Percentiles rank a stretch among this genome's conserved stretches.
Conservation (phyloP, 1,284 basidiomycete genomes). For the Abortiporus biennis region DNA sequence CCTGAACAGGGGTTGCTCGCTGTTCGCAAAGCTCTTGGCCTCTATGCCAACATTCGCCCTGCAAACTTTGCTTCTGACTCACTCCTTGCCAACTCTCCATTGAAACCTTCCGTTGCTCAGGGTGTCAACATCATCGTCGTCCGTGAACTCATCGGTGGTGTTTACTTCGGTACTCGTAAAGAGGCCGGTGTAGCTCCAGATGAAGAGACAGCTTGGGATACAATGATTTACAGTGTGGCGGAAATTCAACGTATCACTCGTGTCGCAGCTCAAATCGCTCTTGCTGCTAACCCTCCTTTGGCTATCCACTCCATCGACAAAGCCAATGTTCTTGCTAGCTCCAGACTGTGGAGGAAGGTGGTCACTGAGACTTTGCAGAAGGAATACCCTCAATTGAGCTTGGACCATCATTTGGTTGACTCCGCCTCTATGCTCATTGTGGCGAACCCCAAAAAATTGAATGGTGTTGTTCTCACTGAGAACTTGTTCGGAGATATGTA, state of each 20-base stretch:
- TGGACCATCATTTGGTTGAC: constrained; percentile 93
- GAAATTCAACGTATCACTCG: constrained; percentile 96
- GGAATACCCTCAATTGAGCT: constrained; percentile 82
- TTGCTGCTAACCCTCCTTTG: constrained; percentile 80
- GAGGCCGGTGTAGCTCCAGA: constrained; percentile 70
- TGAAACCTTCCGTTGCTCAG: constrained; percentile 81
- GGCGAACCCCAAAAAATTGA: constrained; percentile 87
- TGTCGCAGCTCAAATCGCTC: constrained; percentile 91
- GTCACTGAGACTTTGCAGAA: constrained; percentile 78
- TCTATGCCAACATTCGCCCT: constrained; percentile 99
- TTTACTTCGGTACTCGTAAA: constrained; percentile 92
- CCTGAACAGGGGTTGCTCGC: constrained; percentile 93
- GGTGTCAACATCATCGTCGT: constrained; percentile 93
- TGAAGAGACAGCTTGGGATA: constrained; percentile 77
- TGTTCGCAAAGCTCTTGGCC: constrained; percentile 92
- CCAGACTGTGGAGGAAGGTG: constrained; percentile 90
- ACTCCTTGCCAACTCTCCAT: constrained; percentile 86
- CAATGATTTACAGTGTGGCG: constrained; percentile 86
- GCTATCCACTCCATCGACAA: constrained; percentile 96
- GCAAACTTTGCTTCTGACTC: constrained; percentile 93
- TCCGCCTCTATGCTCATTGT: constrained; percentile 97
- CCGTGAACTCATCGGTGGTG: constrained; percentile 90
- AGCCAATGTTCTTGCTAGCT: constrained; percentile 96
- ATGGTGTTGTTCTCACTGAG: constrained; percentile 92
- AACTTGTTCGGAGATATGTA: constrained; percentile 97